Conservation (phyloP, 2,329 filamentous ascomycete species). For the Lecanosticta acicola region DNA sequence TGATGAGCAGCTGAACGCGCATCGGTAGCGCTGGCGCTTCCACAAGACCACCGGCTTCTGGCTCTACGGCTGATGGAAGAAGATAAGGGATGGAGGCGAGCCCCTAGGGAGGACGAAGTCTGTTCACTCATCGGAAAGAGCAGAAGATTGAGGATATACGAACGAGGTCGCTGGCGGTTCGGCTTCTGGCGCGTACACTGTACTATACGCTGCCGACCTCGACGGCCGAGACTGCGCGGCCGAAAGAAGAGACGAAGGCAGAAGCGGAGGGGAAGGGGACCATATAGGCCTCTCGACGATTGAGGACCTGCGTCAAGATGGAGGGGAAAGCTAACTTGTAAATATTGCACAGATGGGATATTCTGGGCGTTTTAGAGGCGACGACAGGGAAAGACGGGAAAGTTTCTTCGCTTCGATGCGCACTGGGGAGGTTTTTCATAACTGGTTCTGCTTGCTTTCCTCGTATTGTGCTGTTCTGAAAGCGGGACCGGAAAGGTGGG, state of each 20-base stretch:
- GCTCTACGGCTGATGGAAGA: background rate
- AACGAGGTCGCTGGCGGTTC: background rate
- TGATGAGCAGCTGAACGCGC: constrained; percentile 14
- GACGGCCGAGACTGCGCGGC: background rate
- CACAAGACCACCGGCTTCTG: background rate
- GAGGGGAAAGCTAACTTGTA: constrained; percentile 11
- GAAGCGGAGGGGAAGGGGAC: background rate
- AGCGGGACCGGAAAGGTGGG: background rate
- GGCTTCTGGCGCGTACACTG: no score
- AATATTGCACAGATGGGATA: constrained; percentile 17
- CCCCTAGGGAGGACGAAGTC: background rate
- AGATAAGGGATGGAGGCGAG: background rate
- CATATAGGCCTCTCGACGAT: background rate
- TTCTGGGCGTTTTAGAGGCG: constrained; percentile 5
- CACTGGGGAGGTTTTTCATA: background rate
- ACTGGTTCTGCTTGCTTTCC: background rate
- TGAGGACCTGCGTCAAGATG: background rate
- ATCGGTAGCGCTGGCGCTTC: constrained; percentile 18
- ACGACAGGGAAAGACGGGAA: background rate
- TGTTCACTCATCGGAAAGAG: background rate
- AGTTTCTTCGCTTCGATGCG: no score
- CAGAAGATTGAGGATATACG: background rate
- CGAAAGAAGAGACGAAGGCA: no score
- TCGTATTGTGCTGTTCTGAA: background rate
- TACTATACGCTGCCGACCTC: no score